These are phyloP conservation scores for Vanrija humicola DNA, from an alignment of 1,284 basidiomycete species.

Conservation along the genomic window DNA sequence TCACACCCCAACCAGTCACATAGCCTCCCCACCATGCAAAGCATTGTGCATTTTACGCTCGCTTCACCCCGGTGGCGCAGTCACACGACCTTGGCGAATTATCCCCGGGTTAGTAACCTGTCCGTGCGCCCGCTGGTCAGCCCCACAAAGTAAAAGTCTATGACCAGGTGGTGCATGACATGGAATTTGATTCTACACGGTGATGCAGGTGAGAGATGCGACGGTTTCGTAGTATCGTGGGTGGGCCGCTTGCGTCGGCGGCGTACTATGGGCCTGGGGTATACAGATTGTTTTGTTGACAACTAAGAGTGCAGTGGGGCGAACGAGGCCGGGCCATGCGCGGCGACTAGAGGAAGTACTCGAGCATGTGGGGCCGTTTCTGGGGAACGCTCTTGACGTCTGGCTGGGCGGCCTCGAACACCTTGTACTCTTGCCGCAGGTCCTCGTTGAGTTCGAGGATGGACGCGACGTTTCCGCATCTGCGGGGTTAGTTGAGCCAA, in stretches of 20 bases:
- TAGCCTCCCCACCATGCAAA: too few relatives aligned
- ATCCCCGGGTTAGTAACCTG: too few relatives aligned
- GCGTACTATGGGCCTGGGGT: neutral
- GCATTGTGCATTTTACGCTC: too few relatives aligned
- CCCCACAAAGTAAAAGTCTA: too few relatives aligned
- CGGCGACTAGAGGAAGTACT: constrained; percentile 40
- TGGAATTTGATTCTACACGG: constrained; percentile 1
- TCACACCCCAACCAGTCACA: too few relatives aligned
- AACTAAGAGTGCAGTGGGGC: neutral
- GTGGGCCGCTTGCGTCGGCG: neutral
- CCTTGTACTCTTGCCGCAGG: constrained; percentile 87
- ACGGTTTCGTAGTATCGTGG: neutral
- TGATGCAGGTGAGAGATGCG: constrained; percentile 6
- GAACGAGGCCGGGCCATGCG: neutral
- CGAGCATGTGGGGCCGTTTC: constrained; percentile 63
- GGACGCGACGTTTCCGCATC: constrained; percentile 90
- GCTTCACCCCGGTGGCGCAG: too few relatives aligned
- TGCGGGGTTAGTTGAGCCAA: constrained; percentile 37
- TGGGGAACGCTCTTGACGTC: constrained; percentile 82
- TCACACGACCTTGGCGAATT: too few relatives aligned
- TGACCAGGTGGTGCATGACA: neutral
- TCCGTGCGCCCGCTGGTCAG: too few relatives aligned
- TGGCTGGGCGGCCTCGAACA: constrained; percentile 55
- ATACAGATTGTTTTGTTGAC: neutral
- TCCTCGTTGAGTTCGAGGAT: constrained; percentile 89